phyloP scores from a whole-genome alignment of 768 basidiomycete species.

The Podaxis sp. region DNA sequence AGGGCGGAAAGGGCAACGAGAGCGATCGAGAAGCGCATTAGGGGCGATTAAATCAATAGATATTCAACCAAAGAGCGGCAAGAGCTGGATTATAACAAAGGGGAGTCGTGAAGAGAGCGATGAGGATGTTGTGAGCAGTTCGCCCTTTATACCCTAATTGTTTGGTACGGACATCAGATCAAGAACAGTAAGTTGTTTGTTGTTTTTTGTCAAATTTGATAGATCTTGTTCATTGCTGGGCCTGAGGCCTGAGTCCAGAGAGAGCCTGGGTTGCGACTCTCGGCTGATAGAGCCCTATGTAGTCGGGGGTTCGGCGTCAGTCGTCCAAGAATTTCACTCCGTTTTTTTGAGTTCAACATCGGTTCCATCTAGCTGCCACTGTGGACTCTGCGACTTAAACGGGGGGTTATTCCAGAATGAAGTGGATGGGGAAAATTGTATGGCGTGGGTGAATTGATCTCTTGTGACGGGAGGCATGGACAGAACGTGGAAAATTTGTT shows the following conservation, averaged over 20 bases:
- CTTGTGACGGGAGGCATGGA: not conserved
- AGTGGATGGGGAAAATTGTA: not conserved
- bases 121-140: not conserved
- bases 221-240: not conserved
- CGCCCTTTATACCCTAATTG: slow-evolving; percentile 7
- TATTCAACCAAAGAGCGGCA: slow-evolving; percentile 8
- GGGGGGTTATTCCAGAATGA: not conserved
- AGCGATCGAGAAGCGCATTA: slow-evolving; percentile 11
- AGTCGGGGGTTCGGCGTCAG: too few relatives aligned
- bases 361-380: too few relatives aligned
- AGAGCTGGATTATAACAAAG: slow-evolving; percentile 11
- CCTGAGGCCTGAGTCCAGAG: not conserved
- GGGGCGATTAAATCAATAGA: not conserved
- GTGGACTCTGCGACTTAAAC: not conserved
- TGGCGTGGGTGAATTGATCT: not conserved
- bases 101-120: not conserved
- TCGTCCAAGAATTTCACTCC: too few relatives aligned
- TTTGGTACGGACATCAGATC: slow-evolving; percentile 2
- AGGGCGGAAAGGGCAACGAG: slow-evolving; percentile 10
- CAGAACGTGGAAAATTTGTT: not conserved
- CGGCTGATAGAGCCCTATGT: too few relatives aligned
- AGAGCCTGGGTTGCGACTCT: not conserved
- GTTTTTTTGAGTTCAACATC: too few relatives aligned
- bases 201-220: not conserved
- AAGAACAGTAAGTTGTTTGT: too few relatives aligned